A percentile compares a stretch with the other conserved stretches of the same genome.
Conservation (phyloP, 345 rosid genomes). For the Hibiscus trionum region DNA sequence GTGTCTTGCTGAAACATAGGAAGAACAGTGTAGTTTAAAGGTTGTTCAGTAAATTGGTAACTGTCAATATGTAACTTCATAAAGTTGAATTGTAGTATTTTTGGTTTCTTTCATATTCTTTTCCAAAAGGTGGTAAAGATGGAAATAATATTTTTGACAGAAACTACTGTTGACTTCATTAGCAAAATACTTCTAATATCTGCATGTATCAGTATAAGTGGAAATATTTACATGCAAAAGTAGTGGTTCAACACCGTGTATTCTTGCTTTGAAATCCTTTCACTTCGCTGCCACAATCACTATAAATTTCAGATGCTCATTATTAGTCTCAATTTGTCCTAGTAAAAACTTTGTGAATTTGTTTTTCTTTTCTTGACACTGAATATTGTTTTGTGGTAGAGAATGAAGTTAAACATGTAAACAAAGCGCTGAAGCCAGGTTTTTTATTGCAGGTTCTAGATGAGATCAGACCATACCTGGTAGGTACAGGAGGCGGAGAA, state of each 20-base stretch:
- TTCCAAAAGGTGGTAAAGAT: not conserved
- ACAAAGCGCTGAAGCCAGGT: not conserved
- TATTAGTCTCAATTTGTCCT: not conserved
- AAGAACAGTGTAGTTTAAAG: not conserved
- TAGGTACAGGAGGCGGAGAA: slow-evolving; percentile 83
- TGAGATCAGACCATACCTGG: slow-evolving; percentile 81
- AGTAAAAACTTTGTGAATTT: not conserved
- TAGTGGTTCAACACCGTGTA: not conserved
- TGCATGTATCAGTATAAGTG: not conserved
- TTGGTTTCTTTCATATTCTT: not conserved
- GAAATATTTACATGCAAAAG: not conserved
- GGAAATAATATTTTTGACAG: not conserved
- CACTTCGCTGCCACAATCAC: not conserved
- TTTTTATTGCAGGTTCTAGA: slow-evolving; percentile 51
- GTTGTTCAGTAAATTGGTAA: not conserved
- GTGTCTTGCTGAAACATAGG: not conserved
- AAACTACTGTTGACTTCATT: not conserved
- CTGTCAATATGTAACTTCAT: not conserved
- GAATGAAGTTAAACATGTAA: not conserved
- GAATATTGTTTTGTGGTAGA: not conserved
- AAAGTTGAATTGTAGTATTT: not conserved
- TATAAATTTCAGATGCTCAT: not conserved
- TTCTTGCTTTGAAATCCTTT: not conserved
- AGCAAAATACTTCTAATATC: not conserved
- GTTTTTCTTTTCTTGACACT: not conserved